These are phyloP conservation scores for Prasinococcaceae sp. DNA, from an alignment of 139 green algal genomes.

Conservation along the genomic window DNA sequence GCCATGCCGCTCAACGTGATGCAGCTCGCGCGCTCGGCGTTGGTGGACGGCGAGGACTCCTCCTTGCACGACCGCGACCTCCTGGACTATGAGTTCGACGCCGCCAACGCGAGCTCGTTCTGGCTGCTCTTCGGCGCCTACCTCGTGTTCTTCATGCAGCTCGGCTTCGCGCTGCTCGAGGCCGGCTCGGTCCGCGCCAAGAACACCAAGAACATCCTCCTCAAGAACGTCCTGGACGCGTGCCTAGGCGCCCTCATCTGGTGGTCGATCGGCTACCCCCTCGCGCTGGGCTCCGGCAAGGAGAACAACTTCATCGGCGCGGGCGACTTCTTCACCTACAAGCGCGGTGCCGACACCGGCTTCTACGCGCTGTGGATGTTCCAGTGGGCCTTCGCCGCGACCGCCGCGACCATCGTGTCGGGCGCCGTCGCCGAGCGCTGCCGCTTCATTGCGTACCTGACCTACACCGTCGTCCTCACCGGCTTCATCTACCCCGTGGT, in stretches of 20 bases:
- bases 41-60: no score
- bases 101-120: not conserved
- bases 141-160: constrained; percentile 63
- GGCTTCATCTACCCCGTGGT: constrained; percentile 39
- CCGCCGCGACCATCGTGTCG: constrained; percentile 26
- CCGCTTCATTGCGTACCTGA: constrained; percentile 30
- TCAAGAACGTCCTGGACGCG: constrained; percentile 55
- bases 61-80: no score
- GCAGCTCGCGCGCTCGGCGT: no score
- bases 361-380: constrained; percentile 17
- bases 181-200: constrained; percentile 50
- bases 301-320: constrained; percentile 40
- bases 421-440: constrained; percentile 40
- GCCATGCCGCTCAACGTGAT: no score
- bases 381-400: constrained; percentile 28
- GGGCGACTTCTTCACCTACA: constrained; percentile 25
- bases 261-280: constrained; percentile 29
- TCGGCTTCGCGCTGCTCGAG: constrained; percentile 50
- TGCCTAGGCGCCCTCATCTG: constrained; percentile 42
- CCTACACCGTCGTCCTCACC: constrained; percentile 32
- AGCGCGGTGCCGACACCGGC: not conserved
- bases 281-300: constrained; percentile 35
- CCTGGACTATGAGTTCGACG: no score
- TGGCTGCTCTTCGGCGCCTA: constrained; percentile 40
- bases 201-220: constrained; percentile 66